These are phyloP conservation scores for Pseudogymnoascus verrucosus DNA, from an alignment of 2,329 filamentous ascomycete genomes.

Conservation along the genomic window DNA sequence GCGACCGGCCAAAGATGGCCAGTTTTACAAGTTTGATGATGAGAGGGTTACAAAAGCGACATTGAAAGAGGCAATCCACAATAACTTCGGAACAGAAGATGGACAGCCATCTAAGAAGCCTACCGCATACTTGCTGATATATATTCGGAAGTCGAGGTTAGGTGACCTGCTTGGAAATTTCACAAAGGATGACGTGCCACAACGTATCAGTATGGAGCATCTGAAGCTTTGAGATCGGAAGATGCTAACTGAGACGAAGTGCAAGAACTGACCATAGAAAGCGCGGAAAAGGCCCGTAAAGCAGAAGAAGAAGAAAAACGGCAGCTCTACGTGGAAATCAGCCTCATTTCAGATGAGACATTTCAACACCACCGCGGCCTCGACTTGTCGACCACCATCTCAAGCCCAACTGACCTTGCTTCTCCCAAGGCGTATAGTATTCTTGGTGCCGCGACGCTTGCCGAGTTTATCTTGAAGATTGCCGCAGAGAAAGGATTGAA, in stretches of 20 bases:
- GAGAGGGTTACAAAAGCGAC: constrained; percentile 92
- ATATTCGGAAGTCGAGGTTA: constrained; percentile 80
- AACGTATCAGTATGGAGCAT: constrained; percentile 54
- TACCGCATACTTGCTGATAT: constrained; percentile 98
- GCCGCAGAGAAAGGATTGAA: constrained; percentile 63
- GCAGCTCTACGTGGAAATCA: constrained; percentile 81
- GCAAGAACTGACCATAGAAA: constrained; percentile 61
- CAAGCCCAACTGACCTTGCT: constrained; percentile 54
- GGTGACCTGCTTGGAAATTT: constrained; percentile 74
- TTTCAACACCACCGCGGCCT: constrained; percentile 78
- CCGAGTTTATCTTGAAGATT: constrained; percentile 64
- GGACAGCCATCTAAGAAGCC: constrained; percentile 34
- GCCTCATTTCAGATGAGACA: constrained; percentile 71
- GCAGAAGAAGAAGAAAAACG: constrained; percentile 72
- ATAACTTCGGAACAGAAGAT: constrained; percentile 93
- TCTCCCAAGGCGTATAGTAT: constrained; percentile 66
- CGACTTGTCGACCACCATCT: constrained; percentile 67
- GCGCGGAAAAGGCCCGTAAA: neutral
- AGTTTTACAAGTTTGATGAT: constrained; percentile 96
- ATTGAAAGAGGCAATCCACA: constrained; percentile 81
- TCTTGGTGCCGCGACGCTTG: constrained; percentile 63
- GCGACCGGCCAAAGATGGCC: constrained; percentile 84
- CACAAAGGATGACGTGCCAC: constrained; percentile 65
- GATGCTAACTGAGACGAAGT: constrained; percentile 47
- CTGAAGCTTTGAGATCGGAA: constrained; percentile 16